Evolutionary conservation across 1,284 basidiomycete genomes (phyloP).

Genomic region (Cutaneotrichosporon dermatis): DNA sequence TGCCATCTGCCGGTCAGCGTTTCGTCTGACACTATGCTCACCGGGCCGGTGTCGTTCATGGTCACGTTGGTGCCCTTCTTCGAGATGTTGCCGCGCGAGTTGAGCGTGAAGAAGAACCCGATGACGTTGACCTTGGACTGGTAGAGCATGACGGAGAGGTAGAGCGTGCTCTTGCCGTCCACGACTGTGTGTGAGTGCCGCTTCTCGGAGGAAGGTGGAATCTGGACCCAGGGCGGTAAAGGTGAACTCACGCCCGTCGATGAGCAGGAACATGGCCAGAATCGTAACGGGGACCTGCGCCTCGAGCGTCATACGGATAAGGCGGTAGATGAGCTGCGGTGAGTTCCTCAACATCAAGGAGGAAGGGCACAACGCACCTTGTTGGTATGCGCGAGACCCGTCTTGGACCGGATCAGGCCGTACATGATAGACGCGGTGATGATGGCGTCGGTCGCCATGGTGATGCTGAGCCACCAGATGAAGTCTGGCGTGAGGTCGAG

Average conservation of each 20-base stretch:
- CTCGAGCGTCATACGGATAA: constrained; percentile 34
- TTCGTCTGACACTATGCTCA: not conserved
- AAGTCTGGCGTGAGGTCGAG: not conserved
- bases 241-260: constrained; percentile 21
- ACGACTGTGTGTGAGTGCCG: too few species aligned
- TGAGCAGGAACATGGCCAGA: constrained; percentile 25
- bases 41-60: not conserved
- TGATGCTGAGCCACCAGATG: constrained; percentile 11
- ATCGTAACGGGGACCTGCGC: constrained; percentile 31
- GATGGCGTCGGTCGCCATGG: constrained; percentile 27
- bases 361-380: not conserved
- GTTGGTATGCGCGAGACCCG: constrained; percentile 35
- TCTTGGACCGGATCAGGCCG: constrained; percentile 26
- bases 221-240: too few species aligned
- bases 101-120: constrained; percentile 34
- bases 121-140: constrained; percentile 30
- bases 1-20: not conserved
- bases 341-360: too few species aligned
- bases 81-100: constrained; percentile 18
- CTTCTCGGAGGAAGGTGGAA: too few species aligned
- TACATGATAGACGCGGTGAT: constrained; percentile 29
- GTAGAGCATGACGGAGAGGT: constrained; percentile 24
- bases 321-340: constrained; percentile 22
- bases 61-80: not conserved
- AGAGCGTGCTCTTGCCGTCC: constrained; percentile 24